Conservation (phyloP, 805 yeast genomes). For the Hanseniaspora hatyaiensis region DNA sequence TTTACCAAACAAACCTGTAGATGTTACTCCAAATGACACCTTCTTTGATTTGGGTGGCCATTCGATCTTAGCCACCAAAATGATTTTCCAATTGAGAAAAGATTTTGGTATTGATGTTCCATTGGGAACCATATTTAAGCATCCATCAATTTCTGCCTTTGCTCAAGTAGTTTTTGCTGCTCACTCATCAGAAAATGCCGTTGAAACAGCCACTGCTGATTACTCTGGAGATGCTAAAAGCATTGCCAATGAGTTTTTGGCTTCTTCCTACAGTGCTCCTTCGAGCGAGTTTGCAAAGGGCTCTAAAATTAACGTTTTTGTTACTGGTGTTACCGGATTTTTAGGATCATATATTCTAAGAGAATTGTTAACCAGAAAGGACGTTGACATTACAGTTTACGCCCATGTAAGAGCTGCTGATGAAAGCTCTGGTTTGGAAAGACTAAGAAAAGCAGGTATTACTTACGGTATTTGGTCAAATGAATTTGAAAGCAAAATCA, state of each 20-base stretch:
- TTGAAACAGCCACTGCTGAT: constrained; percentile 5
- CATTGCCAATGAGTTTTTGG: constrained; percentile 35
- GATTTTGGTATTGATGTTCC: constrained; percentile 71
- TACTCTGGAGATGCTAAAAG: constrained; percentile 23
- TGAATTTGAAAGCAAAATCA: constrained; percentile 43
- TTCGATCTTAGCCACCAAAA: constrained; percentile 88
- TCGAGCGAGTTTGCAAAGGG: constrained; percentile 24
- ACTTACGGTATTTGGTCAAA: constrained; percentile 63
- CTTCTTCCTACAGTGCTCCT: constrained; percentile 31
- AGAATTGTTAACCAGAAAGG: constrained; percentile 54
- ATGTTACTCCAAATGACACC: constrained; percentile 66
- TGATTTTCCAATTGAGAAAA: constrained; percentile 86
- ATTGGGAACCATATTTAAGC: constrained; percentile 76
- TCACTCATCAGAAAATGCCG: constrained; percentile 49
- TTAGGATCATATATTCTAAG: constrained; percentile 79
- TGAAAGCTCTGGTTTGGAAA: constrained; percentile 55
- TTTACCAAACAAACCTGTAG: constrained; percentile 73
- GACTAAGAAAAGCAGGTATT: constrained; percentile 62
- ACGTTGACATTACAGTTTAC: constrained; percentile 44
- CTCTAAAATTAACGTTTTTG: constrained; percentile 49
- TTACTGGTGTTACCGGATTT: constrained; percentile 96
- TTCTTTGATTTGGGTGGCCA: constrained; percentile 98
- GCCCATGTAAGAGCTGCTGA: constrained; percentile 87
- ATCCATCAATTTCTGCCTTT: constrained; percentile 73
- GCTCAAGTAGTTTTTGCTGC: constrained; percentile 66